Evolutionary conservation across 1,284 basidiomycete species (phyloP).

Genomic region (Melampsora larici-populina): DNA sequence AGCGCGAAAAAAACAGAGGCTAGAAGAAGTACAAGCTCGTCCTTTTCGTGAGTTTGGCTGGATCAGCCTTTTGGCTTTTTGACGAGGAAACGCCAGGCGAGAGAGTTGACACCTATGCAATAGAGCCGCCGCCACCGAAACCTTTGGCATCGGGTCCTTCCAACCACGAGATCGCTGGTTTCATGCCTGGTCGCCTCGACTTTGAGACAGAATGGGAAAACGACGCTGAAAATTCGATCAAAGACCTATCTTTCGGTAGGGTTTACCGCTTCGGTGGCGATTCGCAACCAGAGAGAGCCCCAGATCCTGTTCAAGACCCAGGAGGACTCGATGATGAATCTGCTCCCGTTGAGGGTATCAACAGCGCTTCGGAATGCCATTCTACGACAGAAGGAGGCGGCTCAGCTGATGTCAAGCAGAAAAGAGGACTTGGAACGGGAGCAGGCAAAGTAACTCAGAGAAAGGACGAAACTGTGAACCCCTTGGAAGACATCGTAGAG

Average conservation of each 20-base stretch:
- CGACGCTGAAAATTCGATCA: conserved; percentile 90
- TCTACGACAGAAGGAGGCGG: conserved; percentile 49
- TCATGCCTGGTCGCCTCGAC: conserved; percentile 91
- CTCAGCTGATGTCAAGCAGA: conserved; percentile 45
- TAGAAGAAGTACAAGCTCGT: conserved; percentile 61
- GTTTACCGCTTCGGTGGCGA: conserved; percentile 82
- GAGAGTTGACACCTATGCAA: background rate
- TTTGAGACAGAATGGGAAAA: conserved; percentile 97
- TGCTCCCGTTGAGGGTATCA: conserved; percentile 20
- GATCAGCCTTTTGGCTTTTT: conserved; percentile 56
- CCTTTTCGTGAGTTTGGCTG: conserved; percentile 55
- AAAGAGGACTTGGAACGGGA: conserved; percentile 48
- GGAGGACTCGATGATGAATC: conserved; percentile 19
- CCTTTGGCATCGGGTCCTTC: conserved; percentile 87
- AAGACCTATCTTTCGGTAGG: conserved; percentile 91
- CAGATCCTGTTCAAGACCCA: conserved; percentile 50
- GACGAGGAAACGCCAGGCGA: conserved; percentile 48
- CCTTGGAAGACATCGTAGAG: conserved; percentile 3
- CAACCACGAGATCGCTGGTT: conserved; percentile 88
- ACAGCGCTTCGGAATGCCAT: conserved; percentile 49
- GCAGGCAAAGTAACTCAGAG: conserved; percentile 47
- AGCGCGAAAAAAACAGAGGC: conserved; percentile 75
- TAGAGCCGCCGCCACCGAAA: conserved; percentile 58
- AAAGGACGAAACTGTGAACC: conserved; percentile 43
- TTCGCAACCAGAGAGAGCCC: conserved; percentile 67